Evolutionary conservation across 2,329 filamentous ascomycete genomes (phyloP), one percentile per base, ranked within the genome.

Genomic region (Talaromyces sp.): DNA sequence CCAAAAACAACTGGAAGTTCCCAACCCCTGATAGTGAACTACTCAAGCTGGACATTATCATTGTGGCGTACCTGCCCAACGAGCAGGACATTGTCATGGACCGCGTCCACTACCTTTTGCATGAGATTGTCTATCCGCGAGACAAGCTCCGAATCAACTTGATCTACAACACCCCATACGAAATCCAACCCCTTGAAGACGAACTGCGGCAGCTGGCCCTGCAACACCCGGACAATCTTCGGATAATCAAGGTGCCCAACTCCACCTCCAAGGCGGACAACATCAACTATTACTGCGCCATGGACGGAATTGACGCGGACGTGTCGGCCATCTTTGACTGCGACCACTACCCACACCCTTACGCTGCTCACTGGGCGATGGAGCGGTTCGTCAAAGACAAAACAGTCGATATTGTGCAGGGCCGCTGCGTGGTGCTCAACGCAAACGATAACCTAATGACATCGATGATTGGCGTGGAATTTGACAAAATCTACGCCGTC

Each of bases 401-500:
- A 8, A 72, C 74, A n/a, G 68, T 78, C 25, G 79, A 81, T 58
- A 79, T 81, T 60, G 80, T 82, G 6, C 80, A 82, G 69, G 80
- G 80, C 8, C 77, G 80, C 25, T 82, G 80, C 65, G 74, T 82
- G 4, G 72, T 82, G 33, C 80, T 81, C 70, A 82, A 82, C 66
- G 73, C 80, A 5, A 70, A 72, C 13, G 76, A 78, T 4, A 75
- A 71, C 4, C 73, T 80, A 65, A 71, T 79, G 51, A 75, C 80
- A 0, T 75, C 72, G 54, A 78, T 82, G 77, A 81, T 82, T 17
- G 73, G 77, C 2, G 76, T 81, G 36, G 80, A 82, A 63, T 82
- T 82, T 60, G 80, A 82, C 68, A 81, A 81, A 67, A 82, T 82
- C 62, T 82, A 82, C 64, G 80, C 79, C 2, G 79, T 81, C 11